Percentiles rank a stretch among this genome's conserved stretches.
These are phyloP conservation scores for Cucumis variabilis DNA, from an alignment of 331 rosid genomes.

Conservation along the genomic window DNA sequence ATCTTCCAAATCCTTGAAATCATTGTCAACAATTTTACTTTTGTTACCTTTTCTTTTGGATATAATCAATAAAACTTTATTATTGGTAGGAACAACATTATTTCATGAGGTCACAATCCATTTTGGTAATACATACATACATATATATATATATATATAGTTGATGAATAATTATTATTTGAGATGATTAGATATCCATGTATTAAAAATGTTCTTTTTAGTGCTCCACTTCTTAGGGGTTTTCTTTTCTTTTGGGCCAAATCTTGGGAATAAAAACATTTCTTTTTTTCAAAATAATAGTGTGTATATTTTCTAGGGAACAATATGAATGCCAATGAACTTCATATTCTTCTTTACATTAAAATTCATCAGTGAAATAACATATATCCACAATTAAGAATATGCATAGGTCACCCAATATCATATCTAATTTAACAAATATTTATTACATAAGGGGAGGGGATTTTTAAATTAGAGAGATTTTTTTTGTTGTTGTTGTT, in stretches of 20 bases:
- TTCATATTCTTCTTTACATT: neutral
- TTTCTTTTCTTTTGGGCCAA: no score
- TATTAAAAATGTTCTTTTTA: neutral
- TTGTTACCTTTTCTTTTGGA: no score
- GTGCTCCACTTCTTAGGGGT: slow-evolving; percentile 13
- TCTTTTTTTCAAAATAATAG: neutral
- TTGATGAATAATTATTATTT: neutral
- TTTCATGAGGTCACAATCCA: neutral
- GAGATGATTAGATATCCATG: slow-evolving; percentile 15
- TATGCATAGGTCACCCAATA: neutral
- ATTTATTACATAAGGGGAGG: no score
- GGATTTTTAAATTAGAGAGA: no score
- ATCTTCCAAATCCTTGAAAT: neutral
- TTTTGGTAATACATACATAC: neutral
- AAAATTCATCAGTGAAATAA: neutral
- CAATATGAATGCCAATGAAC: neutral
- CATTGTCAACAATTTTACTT: neutral
- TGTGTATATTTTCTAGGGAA: slow-evolving; percentile 18
- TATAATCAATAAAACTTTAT: neutral
- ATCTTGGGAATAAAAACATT: neutral
- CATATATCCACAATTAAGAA: slow-evolving; percentile 16
- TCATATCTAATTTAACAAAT: neutral
- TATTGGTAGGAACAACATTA: neutral
- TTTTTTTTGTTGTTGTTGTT: no score
- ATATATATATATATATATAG: neutral